Conservation (phyloP, 257 asterid species). For the Solanum arcanum region DNA sequence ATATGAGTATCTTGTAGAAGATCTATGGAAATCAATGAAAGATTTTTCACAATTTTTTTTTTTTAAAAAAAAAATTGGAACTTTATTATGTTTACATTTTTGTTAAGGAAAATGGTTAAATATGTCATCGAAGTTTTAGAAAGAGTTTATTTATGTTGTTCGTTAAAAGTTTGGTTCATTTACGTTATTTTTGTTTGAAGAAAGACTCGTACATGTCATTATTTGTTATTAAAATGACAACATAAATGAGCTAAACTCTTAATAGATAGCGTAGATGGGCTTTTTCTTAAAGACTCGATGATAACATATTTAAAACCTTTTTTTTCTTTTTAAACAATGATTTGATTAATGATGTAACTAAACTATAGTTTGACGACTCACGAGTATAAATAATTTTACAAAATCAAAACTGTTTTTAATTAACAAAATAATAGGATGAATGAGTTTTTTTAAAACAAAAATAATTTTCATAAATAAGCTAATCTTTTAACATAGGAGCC, state of each 20-base stretch:
- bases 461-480: too few relatives aligned
- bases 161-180: not conserved
- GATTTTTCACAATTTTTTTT: not conserved
- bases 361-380: rapidly evolving
- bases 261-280: rapidly evolving
- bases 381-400: not conserved
- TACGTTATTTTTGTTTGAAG: too few relatives aligned
- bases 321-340: too few relatives aligned
- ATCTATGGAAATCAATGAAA: not conserved
- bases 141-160: too few relatives aligned
- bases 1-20: not conserved
- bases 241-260: not conserved
- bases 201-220: rapidly evolving
- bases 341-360: too few relatives aligned
- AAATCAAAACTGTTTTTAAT: too few relatives aligned
- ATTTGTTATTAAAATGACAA: too few relatives aligned
- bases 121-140: not conserved
- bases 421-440: too few relatives aligned
- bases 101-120: not conserved
- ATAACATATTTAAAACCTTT: too few relatives aligned
- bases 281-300: too few relatives aligned
- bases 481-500: too few relatives aligned
- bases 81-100: not conserved
- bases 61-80: not conserved
- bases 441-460: rapidly evolving